These are phyloP conservation scores for Quercus robur DNA, from an alignment of 306 rosid species.

Conservation along the genomic window DNA sequence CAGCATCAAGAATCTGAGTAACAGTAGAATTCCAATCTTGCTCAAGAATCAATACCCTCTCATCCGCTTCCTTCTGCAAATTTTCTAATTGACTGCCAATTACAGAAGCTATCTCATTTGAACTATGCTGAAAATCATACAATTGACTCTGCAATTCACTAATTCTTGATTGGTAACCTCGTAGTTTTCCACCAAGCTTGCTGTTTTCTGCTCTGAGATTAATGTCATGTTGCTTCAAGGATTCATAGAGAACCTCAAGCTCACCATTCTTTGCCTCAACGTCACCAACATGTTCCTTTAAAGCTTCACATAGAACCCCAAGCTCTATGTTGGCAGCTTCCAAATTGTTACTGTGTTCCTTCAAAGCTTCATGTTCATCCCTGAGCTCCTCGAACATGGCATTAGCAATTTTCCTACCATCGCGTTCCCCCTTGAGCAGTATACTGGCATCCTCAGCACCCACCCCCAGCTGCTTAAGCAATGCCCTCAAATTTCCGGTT, in stretches of 20 bases:
- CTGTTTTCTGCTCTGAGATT: conserved; percentile 41
- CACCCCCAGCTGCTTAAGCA: conserved; percentile 52
- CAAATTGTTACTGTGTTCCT: conserved; percentile 53
- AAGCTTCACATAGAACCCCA: conserved; percentile 63
- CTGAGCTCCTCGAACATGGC: conserved; percentile 40
- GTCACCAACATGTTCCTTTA: conserved; percentile 46
- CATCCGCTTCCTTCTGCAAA: conserved; percentile 58
- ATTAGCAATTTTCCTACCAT: conserved; percentile 44
- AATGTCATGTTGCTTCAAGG: conserved; percentile 45
- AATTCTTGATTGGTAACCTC: conserved; percentile 49
- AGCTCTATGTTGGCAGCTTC: conserved; percentile 73
- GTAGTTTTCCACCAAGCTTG: conserved; percentile 55
- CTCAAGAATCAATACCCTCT: conserved; percentile 59
- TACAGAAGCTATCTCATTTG: conserved; percentile 58
- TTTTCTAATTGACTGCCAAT: conserved; percentile 52
- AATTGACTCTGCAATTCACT: conserved; percentile 47
- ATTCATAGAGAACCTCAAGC: conserved; percentile 51
- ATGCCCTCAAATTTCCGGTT: conserved; percentile 50
- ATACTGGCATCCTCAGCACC: conserved; percentile 50
- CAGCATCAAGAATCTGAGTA: conserved; percentile 46
- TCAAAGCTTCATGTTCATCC: conserved; percentile 53
- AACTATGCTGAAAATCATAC: conserved; percentile 49
- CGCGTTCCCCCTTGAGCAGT: conserved; percentile 60
- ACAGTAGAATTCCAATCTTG: conserved; percentile 52
- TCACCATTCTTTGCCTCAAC: conserved; percentile 48